Evolutionary conservation across 140 eudicot genomes (phyloP).

Genomic region (Erigeron philadelphicus): DNA sequence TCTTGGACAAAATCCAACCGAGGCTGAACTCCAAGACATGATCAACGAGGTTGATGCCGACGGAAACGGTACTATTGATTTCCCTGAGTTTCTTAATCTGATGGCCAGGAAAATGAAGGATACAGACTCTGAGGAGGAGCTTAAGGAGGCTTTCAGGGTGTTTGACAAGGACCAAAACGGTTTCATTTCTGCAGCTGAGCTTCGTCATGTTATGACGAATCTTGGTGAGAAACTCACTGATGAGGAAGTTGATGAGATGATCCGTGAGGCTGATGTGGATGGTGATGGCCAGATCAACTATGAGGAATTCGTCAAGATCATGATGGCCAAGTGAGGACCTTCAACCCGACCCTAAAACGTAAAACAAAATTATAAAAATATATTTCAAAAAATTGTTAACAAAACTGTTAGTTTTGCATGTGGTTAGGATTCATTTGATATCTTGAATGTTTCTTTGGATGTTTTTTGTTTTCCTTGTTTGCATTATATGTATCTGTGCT

Average conservation of each 20-base stretch:
- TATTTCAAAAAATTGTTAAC: slow-evolving; percentile 17
- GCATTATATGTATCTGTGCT: slow-evolving; percentile 39
- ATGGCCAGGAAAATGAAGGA: slow-evolving; percentile 83
- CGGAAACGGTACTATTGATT: slow-evolving; percentile 55
- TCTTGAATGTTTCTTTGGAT: slow-evolving; percentile 33
- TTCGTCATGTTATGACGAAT: slow-evolving; percentile 80
- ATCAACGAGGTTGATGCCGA: slow-evolving; percentile 64
- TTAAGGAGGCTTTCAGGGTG: slow-evolving; percentile 71
- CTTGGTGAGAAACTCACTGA: slow-evolving; percentile 81
- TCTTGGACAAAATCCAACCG: slow-evolving; percentile 80
- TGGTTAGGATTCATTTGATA: slow-evolving; percentile 42
- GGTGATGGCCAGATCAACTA: slow-evolving; percentile 87
- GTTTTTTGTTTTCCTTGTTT: slow-evolving; percentile 36
- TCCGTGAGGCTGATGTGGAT: slow-evolving; percentile 81
- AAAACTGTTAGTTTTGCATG: slow-evolving; percentile 37
- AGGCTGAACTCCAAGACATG: slow-evolving; percentile 83
- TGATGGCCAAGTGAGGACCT: slow-evolving; percentile 84
- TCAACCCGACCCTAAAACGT: slow-evolving; percentile 26
- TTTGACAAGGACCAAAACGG: slow-evolving; percentile 81
- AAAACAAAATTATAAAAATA: slow-evolving; percentile 13
- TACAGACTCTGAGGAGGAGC: slow-evolving; percentile 80
- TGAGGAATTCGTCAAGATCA: slow-evolving; percentile 79
- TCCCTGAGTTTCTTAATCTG: slow-evolving; percentile 75
- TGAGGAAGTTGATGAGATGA: slow-evolving; percentile 79
- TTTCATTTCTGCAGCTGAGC: slow-evolving; percentile 78